These are phyloP conservation scores for Amanita pallidorosea DNA, from an alignment of 768 basidiomycete genomes.

Conservation along the genomic window DNA sequence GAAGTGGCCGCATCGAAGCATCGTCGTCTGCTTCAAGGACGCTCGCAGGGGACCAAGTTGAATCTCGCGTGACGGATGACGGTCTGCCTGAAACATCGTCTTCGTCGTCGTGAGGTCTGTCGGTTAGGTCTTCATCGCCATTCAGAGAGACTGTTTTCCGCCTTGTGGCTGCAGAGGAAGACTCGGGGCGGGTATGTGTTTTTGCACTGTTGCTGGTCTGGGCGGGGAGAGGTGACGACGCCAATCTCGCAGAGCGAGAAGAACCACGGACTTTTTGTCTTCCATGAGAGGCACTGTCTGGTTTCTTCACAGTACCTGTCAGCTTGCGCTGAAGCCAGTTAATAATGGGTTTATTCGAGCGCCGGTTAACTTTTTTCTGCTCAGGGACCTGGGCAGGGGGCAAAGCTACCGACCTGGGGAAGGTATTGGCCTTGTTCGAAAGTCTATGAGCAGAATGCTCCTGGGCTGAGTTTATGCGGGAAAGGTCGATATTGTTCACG, in stretches of 20 bases:
- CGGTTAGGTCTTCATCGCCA: constrained; percentile 39
- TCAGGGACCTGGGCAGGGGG: constrained; percentile 23
- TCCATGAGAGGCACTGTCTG: constrained; percentile 23
- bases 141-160: constrained; percentile 59
- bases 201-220: not conserved
- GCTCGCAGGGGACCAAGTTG: constrained; percentile 72
- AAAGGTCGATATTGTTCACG: constrained; percentile 5
- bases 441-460: not conserved
- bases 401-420: constrained; percentile 10
- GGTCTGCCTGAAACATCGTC: constrained; percentile 36
- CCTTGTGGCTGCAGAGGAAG: constrained; percentile 16
- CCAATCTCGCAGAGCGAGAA: constrained; percentile 26
- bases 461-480: not conserved
- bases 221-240: constrained; percentile 25
- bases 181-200: not conserved
- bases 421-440: not conserved
- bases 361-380: constrained; percentile 53
- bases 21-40: constrained; percentile 86
- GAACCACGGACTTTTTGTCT: constrained; percentile 21
- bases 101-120: constrained; percentile 30
- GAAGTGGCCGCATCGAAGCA: constrained; percentile 82
- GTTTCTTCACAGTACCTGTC: constrained; percentile 55
- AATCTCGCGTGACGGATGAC: constrained; percentile 59
- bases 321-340: constrained; percentile 88
- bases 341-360: constrained; percentile 77